Conservation (phyloP, 805 yeast species). For the Candida railenensis region DNA sequence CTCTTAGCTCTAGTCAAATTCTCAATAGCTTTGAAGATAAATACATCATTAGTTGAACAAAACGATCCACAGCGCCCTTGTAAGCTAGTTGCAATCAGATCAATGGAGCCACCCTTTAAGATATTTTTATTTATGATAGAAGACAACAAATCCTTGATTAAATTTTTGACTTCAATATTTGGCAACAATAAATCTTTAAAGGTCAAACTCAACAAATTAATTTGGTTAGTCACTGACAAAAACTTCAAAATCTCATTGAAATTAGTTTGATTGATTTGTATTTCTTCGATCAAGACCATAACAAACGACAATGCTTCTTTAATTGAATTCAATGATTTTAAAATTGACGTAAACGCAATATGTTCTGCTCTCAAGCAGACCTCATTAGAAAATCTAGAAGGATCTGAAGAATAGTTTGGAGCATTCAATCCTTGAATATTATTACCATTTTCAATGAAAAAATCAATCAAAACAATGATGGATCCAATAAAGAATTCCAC, state of each 20-base stretch:
- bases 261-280: slow-evolving; percentile 39
- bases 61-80: slow-evolving; percentile 94
- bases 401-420: slow-evolving; percentile 52
- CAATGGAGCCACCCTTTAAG: slow-evolving; percentile 89
- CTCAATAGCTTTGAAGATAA: slow-evolving; percentile 91
- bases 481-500: slow-evolving; percentile 73
- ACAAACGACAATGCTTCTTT: slow-evolving; percentile 90
- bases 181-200: slow-evolving; percentile 81
- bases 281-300: slow-evolving; percentile 75
- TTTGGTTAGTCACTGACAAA: slow-evolving; percentile 66
- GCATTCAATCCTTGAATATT: slow-evolving; percentile 60
- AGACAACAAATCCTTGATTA: slow-evolving; percentile 83
- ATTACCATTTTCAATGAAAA: slow-evolving; percentile 64
- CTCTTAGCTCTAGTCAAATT: slow-evolving; percentile 84
- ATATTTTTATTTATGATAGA: slow-evolving; percentile 88
- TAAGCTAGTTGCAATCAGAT: slow-evolving; percentile 78
- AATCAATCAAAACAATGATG: slow-evolving; percentile 64
- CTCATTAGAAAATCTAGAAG: slow-evolving; percentile 53
- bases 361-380: slow-evolving; percentile 87
- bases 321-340: slow-evolving; percentile 71
- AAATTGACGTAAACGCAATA: slow-evolving; percentile 76
- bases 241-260: slow-evolving; percentile 70
- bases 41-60: slow-evolving; percentile 90
- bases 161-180: slow-evolving; percentile 53
- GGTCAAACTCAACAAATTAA: slow-evolving; percentile 60